Evolutionary conservation across 352 stramenopile species (phyloP).

Genomic region (Phytophthora constricta): DNA sequence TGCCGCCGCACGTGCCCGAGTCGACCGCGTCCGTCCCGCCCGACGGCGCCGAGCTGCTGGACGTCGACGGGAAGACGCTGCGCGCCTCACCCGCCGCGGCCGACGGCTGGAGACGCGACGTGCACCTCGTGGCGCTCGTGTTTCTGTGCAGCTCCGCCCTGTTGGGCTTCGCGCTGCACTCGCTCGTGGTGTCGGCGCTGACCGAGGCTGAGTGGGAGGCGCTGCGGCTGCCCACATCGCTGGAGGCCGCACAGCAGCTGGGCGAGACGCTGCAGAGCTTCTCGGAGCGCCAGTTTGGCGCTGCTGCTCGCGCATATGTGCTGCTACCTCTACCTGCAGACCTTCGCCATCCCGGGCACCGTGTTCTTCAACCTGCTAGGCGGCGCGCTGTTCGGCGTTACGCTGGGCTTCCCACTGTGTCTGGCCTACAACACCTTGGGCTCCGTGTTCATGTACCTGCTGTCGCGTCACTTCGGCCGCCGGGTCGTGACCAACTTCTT

Average conservation of each 20-base stretch:
- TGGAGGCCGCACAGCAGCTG: slow-evolving; percentile 66
- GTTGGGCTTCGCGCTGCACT: slow-evolving; percentile 51
- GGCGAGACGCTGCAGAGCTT: slow-evolving; percentile 70
- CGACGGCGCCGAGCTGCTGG: not conserved
- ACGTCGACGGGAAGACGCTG: slow-evolving; percentile 9
- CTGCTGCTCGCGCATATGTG: slow-evolving; percentile 73
- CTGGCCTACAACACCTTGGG: slow-evolving; percentile 84
- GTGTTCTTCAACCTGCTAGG: slow-evolving; percentile 85
- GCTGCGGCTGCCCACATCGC: slow-evolving; percentile 65
- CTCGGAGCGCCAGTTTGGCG: slow-evolving; percentile 37
- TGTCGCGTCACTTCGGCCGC: slow-evolving; percentile 65
- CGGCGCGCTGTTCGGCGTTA: slow-evolving; percentile 74
- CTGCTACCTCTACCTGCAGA: slow-evolving; percentile 83
- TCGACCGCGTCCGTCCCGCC: slow-evolving; percentile 16
- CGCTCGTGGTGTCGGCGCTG: slow-evolving; percentile 62
- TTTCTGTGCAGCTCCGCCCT: slow-evolving; percentile 44
- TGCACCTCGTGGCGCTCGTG: slow-evolving; percentile 55
- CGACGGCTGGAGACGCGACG: slow-evolving; percentile 55
- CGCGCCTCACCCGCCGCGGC: not conserved
- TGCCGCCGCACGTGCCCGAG: slow-evolving; percentile 27
- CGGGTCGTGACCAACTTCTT: slow-evolving; percentile 66
- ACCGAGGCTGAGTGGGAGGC: slow-evolving; percentile 58
- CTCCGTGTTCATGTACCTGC: slow-evolving; percentile 77
- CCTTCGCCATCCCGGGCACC: slow-evolving; percentile 80
- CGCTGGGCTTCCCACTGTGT: slow-evolving; percentile 76